Percentiles rank a stretch among this genome's conserved stretches.
Conservation (phyloP, 768 basidiomycete genomes). For the Termitomyces sp. region DNA sequence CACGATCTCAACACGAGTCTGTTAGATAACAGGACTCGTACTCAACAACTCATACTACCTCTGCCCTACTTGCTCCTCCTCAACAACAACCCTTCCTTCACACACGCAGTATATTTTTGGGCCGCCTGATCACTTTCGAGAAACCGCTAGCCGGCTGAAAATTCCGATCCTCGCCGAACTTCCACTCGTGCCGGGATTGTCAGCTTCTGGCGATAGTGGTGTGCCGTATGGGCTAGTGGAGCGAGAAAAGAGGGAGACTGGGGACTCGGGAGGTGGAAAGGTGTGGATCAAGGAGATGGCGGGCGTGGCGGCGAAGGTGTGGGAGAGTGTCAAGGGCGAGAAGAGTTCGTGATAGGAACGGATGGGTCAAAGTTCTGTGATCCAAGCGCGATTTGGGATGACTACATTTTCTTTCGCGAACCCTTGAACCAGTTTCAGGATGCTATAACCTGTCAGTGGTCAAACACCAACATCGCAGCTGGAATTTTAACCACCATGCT, state of each 20-base stretch:
- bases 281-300: slow-evolving; percentile 19
- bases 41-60: slow-evolving; percentile 87
- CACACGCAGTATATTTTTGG: slow-evolving; percentile 66
- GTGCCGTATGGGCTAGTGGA: slow-evolving; percentile 19
- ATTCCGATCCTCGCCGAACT: slow-evolving; percentile 75
- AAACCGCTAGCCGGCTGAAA: slow-evolving; percentile 52
- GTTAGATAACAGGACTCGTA: slow-evolving; percentile 79
- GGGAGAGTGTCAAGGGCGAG: slow-evolving; percentile 3
- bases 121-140: slow-evolving; percentile 57
- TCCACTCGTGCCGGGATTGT: slow-evolving; percentile 76
- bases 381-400: neutral
- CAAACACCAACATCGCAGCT: neutral
- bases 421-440: neutral
- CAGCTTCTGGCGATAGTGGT: slow-evolving; percentile 71
- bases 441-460: neutral
- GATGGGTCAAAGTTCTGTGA: neutral
- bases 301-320: slow-evolving; percentile 13
- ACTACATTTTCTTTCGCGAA: neutral
- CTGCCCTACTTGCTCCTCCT: slow-evolving; percentile 65
- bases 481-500: no score
- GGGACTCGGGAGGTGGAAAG: slow-evolving; percentile 11
- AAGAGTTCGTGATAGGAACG: neutral
- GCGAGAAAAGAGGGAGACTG: slow-evolving; percentile 9
- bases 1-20: neutral
- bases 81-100: neutral